Percentiles rank a stretch among this genome's conserved stretches.
Conservation (phyloP, 1,284 basidiomycete species). For the Cerioporus squamosus region DNA sequence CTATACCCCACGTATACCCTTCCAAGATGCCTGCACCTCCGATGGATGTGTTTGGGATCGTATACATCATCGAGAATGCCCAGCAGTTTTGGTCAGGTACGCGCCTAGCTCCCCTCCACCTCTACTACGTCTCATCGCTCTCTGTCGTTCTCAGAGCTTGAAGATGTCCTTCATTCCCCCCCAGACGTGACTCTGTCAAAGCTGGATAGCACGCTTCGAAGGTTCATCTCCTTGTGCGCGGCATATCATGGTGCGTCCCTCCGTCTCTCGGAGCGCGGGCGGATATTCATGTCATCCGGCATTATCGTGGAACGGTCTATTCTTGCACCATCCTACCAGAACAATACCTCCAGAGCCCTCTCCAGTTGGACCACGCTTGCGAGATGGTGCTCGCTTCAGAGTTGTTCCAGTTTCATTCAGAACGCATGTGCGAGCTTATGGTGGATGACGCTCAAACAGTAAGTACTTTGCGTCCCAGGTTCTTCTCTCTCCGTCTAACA, state of each 20-base stretch:
- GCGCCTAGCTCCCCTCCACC: conserved; percentile 33
- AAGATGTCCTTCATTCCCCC: conserved; percentile 76
- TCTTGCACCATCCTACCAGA: conserved; percentile 47
- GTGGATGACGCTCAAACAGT: conserved; percentile 73
- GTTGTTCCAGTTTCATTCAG: conserved; percentile 86
- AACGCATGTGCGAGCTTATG: conserved; percentile 84
- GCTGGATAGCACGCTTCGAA: conserved; percentile 78
- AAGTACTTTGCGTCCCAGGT: conserved; percentile 33
- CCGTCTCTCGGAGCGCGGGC: not conserved
- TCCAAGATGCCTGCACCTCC: conserved; percentile 16
- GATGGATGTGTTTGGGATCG: conserved; percentile 60
- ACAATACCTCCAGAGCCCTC: conserved; percentile 76
- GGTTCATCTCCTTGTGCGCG: conserved; percentile 79
- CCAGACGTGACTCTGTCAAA: conserved; percentile 69
- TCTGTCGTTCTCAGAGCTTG: conserved; percentile 65
- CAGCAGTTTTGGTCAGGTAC: conserved; percentile 88
- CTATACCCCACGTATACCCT: too few relatives aligned
- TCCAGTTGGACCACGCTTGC: conserved; percentile 85
- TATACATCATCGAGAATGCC: conserved; percentile 79
- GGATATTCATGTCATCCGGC: conserved; percentile 3
- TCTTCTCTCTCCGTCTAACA: not conserved
- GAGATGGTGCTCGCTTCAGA: conserved; percentile 78
- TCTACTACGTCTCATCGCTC: not conserved
- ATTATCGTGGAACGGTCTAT: not conserved
- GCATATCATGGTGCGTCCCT: conserved; percentile 79